These are phyloP conservation scores for Wallacemonas rigidus DNA, from an alignment of 208 protist species.

Conservation along the genomic window DNA sequence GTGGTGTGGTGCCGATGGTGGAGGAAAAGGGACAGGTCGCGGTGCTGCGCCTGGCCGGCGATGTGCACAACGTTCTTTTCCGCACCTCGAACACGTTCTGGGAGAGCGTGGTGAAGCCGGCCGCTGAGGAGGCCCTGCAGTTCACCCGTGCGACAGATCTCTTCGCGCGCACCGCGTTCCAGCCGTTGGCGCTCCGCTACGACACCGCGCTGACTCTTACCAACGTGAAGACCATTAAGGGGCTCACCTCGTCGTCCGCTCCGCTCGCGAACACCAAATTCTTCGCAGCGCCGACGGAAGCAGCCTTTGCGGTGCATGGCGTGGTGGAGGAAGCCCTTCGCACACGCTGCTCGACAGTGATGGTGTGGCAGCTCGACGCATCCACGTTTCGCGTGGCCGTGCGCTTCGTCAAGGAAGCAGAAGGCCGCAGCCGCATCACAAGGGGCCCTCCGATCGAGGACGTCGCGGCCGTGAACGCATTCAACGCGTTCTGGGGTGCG, in stretches of 20 bases:
- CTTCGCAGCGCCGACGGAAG: constrained; percentile 22
- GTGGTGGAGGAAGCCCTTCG: constrained; percentile 57
- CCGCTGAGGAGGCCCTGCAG: constrained; percentile 74
- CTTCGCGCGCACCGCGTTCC: constrained; percentile 53
- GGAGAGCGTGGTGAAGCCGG: constrained; percentile 49
- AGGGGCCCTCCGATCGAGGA: constrained; percentile 77
- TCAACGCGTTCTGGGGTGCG: constrained; percentile 82
- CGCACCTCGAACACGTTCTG: constrained; percentile 71
- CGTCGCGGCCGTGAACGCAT: constrained; percentile 58
- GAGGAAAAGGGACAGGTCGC: constrained; percentile 62
- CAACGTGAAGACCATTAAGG: not conserved
- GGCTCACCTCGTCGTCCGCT: constrained; percentile 14
- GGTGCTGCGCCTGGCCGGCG: constrained; percentile 66
- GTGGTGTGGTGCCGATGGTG: constrained; percentile 25
- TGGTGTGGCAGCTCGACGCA: constrained; percentile 48
- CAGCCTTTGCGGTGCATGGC: constrained; percentile 24
- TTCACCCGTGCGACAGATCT: constrained; percentile 49
- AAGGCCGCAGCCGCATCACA: constrained; percentile 76
- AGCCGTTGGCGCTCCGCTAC: constrained; percentile 63
- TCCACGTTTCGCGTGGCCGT: constrained; percentile 53
- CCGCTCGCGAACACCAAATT: not conserved
- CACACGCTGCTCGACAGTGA: constrained; percentile 39
- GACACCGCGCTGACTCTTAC: constrained; percentile 58
- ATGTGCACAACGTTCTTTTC: constrained; percentile 82
- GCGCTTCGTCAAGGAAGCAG: constrained; percentile 58